Evolutionary conservation across 148 eudicot species (phyloP), one percentile per base, ranked within the genome.

Genomic region (Camellia lanceoleosa): DNA sequence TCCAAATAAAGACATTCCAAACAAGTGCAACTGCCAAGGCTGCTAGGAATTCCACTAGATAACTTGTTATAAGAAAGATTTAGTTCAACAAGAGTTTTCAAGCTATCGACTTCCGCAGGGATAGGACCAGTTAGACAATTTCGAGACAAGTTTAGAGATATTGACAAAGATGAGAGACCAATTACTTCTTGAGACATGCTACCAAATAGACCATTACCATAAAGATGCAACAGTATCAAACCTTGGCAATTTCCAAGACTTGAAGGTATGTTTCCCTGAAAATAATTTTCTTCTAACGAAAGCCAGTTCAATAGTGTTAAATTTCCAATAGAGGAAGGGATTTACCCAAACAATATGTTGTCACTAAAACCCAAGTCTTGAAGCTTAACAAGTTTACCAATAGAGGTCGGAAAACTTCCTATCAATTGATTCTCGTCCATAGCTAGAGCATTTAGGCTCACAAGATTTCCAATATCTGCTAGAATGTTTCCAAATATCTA

Each of bases 11-110:
- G 72, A 41, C 16, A 6, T 6, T 46, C 42, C 20, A 89, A 71
- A 30, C 23, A 42, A 5, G 15, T 0, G 52, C 88, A 88, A 14
- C 75, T 46, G 23, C 81, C 80, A 2, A 86, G 69, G 41, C 81
- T 70, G 18, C 18, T 56, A 2, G 87, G 90, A 78, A 88, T 71
- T 54, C 70, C 59, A 8, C 90, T 88, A 15, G 87, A 86, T 55
- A 85, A 84, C 19, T 54, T 61, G 61, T 88, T 88, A 46, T 71
- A 5, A 7, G 85, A 81, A 72, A 81, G 70, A 69, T 80, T 38
- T 47, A 86, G 67, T 15, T 4, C 0, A 47, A 41, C 63, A 0
- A 87, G 80, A 73, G 60, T 83, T 43, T 3, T 83, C 64, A 87
- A 82, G 52, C 13, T 38, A 1, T 75, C 72, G 11, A 83, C 68